phyloP scores from a whole-genome alignment of 257 asterid genomes.

The Solanum pinnatisectum region DNA sequence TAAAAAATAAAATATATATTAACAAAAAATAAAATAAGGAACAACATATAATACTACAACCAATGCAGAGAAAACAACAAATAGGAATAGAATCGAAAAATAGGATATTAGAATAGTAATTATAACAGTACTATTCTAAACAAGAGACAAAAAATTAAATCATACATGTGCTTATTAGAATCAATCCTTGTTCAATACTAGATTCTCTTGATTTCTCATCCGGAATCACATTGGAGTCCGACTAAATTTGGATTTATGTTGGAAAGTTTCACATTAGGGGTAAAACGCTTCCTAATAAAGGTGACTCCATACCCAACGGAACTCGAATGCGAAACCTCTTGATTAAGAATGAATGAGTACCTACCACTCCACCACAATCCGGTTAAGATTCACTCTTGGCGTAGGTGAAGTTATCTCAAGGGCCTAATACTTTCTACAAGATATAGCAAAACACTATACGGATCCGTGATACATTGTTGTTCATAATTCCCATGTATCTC shows the following conservation, averaged over 20 bases:
- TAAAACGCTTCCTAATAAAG: too few relatives aligned
- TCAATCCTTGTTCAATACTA: not conserved
- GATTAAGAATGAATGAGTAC: too few relatives aligned
- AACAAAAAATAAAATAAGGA: too few relatives aligned
- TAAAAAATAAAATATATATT: too few relatives aligned
- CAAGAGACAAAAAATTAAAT: not conserved
- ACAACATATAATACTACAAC: too few relatives aligned
- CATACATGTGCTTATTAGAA: not conserved
- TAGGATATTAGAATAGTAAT: not conserved
- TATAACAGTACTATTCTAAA: too few relatives aligned
- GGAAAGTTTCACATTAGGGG: accelerated
- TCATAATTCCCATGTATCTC: not conserved
- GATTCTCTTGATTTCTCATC: too few relatives aligned
- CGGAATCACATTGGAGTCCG: not conserved
- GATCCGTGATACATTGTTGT: not conserved
- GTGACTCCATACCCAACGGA: accelerated
- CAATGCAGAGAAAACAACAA: too few relatives aligned
- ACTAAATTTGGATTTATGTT: too few relatives aligned
- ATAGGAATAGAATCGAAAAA: too few relatives aligned
- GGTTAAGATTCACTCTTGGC: not conserved
- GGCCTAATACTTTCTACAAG: not conserved
- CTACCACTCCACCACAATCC: too few relatives aligned
- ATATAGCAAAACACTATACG: not conserved
- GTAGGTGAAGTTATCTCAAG: not conserved
- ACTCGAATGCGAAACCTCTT: accelerated